Conservation (phyloP, 495 filamentous ascomycete species). For the Aspergillus homomorphus region DNA sequence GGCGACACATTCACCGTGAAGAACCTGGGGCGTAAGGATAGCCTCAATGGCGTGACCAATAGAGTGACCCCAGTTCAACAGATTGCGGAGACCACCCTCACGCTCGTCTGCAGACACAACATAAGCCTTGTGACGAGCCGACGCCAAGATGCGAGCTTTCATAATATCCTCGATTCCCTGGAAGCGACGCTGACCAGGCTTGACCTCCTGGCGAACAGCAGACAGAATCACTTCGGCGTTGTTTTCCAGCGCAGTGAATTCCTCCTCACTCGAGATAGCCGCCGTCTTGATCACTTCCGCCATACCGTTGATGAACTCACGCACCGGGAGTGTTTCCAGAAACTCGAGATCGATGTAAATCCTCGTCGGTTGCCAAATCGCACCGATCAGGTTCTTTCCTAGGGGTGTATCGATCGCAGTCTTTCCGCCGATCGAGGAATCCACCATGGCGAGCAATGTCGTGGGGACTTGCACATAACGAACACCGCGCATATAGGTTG, state of each 20-base stretch:
- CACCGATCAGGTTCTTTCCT: conserved; percentile 93
- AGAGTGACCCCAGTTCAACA: conserved; percentile 97
- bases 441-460: conserved; percentile 93
- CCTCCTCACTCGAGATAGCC: conserved; percentile 86
- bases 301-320: conserved; percentile 99
- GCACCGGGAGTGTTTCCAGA: conserved; percentile 81
- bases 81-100: conserved; percentile 89
- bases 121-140: conserved; percentile 83
- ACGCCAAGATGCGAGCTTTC: conserved; percentile 84
- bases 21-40: conserved; percentile 88
- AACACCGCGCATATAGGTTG: conserved; percentile 97
- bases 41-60: conserved; percentile 97
- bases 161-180: conserved; percentile 69
- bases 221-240: conserved; percentile 72
- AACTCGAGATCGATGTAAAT: conserved; percentile 95
- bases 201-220: conserved; percentile 59
- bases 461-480: conserved; percentile 96
- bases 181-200: conserved; percentile 55
- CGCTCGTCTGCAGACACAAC: conserved; percentile 93
- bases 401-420: conserved; percentile 96
- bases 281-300: conserved; percentile 98
- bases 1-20: conserved; percentile 93
- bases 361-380: conserved; percentile 92
- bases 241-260: conserved; percentile 81
- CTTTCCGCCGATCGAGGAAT: conserved; percentile 97